Conservation (phyloP, 352 stramenopile genomes). For the Pythium guiyangense region DNA sequence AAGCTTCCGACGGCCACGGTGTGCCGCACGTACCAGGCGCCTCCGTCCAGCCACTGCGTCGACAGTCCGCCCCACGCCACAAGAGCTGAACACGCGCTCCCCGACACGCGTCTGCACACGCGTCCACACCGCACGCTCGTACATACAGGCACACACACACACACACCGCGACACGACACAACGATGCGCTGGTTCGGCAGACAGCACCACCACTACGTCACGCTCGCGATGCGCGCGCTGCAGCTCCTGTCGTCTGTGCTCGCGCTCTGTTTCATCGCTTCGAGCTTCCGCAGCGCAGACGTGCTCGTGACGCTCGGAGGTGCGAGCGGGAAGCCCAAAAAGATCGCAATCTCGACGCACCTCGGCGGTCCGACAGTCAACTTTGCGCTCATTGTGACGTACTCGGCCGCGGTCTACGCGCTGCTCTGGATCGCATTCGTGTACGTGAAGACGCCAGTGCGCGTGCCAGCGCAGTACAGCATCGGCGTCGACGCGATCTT, state of each 20-base stretch:
- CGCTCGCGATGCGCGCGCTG: slow-evolving; percentile 42
- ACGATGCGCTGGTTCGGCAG: slow-evolving; percentile 23
- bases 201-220: slow-evolving; percentile 35
- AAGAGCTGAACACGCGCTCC: background rate
- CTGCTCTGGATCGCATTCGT: slow-evolving; percentile 46
- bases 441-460: slow-evolving; percentile 21
- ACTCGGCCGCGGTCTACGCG: slow-evolving; percentile 46
- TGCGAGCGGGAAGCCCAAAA: slow-evolving; percentile 4
- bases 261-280: slow-evolving; percentile 43
- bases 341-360: slow-evolving; percentile 48
- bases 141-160: too few species aligned
- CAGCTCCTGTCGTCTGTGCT: slow-evolving; percentile 40
- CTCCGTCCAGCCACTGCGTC: too few species aligned
- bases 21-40: slow-evolving; percentile 11
- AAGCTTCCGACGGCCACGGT: background rate
- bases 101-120: too few species aligned
- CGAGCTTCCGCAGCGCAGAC: slow-evolving; percentile 37
- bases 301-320: slow-evolving; percentile 17
- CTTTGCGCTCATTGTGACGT: slow-evolving; percentile 62
- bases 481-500: slow-evolving; percentile 56
- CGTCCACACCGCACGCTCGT: too few species aligned
- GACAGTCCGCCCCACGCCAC: too few species aligned
- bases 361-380: slow-evolving; percentile 52
- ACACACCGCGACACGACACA: background rate
- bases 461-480: slow-evolving; percentile 35